Percentiles rank a stretch among this genome's conserved stretches.
Conservation (phyloP, 805 yeast genomes). For the Kuraishia ogatae region DNA sequence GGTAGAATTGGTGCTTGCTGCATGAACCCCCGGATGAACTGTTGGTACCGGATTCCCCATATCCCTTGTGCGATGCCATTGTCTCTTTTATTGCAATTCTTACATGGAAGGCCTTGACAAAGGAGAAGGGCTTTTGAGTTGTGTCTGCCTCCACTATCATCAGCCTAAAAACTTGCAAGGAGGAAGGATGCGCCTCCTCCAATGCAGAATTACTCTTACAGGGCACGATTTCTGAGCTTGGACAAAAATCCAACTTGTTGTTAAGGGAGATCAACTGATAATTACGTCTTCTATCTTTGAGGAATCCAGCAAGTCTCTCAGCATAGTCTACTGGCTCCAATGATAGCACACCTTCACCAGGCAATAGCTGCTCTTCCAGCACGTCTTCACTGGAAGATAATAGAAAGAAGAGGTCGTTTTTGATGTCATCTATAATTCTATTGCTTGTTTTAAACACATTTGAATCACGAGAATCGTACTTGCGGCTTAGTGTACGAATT, state of each 20-base stretch:
- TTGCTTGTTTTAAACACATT: conserved; percentile 51
- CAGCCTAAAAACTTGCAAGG: background rate
- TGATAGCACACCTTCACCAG: conserved; percentile 17
- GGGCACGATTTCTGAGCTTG: conserved; percentile 17
- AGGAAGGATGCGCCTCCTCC: background rate
- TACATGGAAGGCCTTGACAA: conserved; percentile 3
- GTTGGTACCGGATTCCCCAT: no score
- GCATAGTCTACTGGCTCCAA: conserved; percentile 28
- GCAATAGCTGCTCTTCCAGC: background rate
- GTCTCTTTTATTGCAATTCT: conserved; percentile 4
- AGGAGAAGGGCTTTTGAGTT: background rate
- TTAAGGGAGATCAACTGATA: conserved; percentile 25
- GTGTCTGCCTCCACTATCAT: conserved; percentile 2
- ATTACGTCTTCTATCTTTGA: conserved; percentile 8
- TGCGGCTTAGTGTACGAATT: background rate
- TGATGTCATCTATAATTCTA: conserved; percentile 57
- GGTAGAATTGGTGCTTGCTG: conserved; percentile 7
- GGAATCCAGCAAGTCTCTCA: conserved; percentile 12
- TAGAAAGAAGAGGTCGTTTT: conserved; percentile 29
- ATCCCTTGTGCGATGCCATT: background rate
- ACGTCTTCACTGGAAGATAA: conserved; percentile 6
- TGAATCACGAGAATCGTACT: background rate
- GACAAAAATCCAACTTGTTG: conserved; percentile 24
- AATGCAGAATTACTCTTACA: conserved; percentile 1
- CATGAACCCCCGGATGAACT: background rate